Base-by-base conservation (phyloP, 108 stramenopile genomes). In the Aurantiochytrium sp. region DNA sequence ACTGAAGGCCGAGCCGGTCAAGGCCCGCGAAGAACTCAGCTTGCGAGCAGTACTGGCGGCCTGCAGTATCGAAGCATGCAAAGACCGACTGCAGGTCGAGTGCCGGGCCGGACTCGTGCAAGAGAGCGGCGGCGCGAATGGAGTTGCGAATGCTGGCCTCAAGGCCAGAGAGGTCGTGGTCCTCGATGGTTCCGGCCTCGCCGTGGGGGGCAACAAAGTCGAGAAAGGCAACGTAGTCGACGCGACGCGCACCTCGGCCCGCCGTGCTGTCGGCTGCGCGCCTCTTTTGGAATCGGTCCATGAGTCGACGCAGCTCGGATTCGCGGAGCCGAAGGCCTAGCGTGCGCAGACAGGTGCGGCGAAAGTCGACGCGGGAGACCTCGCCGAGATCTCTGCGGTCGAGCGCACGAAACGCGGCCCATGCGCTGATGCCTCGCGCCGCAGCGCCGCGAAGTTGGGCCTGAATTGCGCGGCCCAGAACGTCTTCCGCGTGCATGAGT, bases 131-230 rank as follows among this genome's bases (percentile, higher is more conserved):
- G 36, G 42, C 12, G 21, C 73, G 73, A 48, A 81, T 81, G 1
- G 42, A 48, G 24, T 81, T 48, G n/a, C 73, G 39, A 48, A 81
- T 81, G n/a, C 45, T 81, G 6, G 73, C 39, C 24, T 81, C 73
- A 12, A 81, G 73, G 2, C 73, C 73, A 6, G 73, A 48, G 17
- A 81, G 42, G 73, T 81, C 73, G 19, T 65, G 59, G 32, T 81
- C 73, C 24, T 41, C 21, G 1, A 81, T 41, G 19, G 73, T 24
- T 15, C 73, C 73, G 6, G 73, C 73, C 39, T 81, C 45, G 45
- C 73, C 73, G 45, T 48, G 73, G 12, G 73, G 73, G 10, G 39
- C 73, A 12, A 81, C 73, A 48, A 81, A 81, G 73, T 81, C 73
- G 27, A 81, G 73, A 81, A 81, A 81, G n/a, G 39, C 45, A 48